Percentiles rank a stretch among this genome's conserved stretches.
phyloP scores from a whole-genome alignment of 305 asterid genomes.

The Solanum chacoense region DNA sequence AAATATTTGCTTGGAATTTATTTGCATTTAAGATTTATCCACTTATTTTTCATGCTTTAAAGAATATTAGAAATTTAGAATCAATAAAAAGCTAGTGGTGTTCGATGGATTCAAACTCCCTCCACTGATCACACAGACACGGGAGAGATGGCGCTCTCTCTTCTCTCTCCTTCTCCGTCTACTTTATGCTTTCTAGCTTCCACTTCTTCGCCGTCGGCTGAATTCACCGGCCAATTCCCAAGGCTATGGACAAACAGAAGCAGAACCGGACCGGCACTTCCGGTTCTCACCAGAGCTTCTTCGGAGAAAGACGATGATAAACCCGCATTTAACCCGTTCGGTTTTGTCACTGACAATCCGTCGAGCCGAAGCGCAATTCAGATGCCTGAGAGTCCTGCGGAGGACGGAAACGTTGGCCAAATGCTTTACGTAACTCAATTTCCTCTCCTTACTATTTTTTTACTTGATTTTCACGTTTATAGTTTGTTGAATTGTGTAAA shows the following conservation, averaged over 20 bases:
- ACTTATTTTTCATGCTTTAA: background rate
- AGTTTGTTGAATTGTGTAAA: background rate
- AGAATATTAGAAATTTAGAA: conserved; percentile 7
- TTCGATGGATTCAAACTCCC: conserved; percentile 34
- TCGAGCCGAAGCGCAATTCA: conserved; percentile 90
- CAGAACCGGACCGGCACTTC: conserved; percentile 5
- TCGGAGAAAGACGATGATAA: conserved; percentile 44
- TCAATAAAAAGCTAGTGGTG: conserved; percentile 37
- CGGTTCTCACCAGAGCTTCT: conserved; percentile 45
- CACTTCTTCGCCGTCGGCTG: conserved; percentile 8
- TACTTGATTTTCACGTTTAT: background rate
- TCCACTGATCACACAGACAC: conserved; percentile 23
- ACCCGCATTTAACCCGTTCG: conserved; percentile 80
- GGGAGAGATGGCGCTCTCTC: conserved; percentile 39
- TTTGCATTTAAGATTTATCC: background rate
- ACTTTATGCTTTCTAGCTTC: conserved; percentile 15
- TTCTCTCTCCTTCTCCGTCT: conserved; percentile 29
- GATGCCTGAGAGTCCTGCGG: conserved; percentile 90
- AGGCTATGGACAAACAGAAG: conserved; percentile 17
- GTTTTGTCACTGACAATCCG: conserved; percentile 89
- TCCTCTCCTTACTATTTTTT: background rate
- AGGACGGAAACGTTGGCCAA: conserved; percentile 95
- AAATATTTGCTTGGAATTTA: background rate
- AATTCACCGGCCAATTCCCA: conserved; percentile 1
- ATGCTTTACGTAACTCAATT: conserved; percentile 55